Evolutionary conservation across 2,329 filamentous ascomycete species (phyloP), one percentile per base, ranked within the genome.

Genomic region (Fusarium sublunatum): DNA sequence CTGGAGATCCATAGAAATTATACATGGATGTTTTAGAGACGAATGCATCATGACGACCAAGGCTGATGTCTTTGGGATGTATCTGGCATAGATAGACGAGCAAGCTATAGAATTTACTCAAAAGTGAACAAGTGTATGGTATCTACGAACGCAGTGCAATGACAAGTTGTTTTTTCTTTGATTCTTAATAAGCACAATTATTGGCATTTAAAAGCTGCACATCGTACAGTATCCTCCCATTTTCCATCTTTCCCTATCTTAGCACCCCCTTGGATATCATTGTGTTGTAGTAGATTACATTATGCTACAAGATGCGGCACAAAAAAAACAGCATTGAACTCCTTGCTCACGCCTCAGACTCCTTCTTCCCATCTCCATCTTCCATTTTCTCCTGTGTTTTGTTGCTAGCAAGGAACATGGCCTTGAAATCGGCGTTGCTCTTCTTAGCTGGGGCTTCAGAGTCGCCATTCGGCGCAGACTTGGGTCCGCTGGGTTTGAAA

Each of bases 391-490:
- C 46, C 25, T 56, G 50, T 8, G 46, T 51, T 39, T 70, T 54
- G 25, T 55, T 59, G 19, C 69, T 64, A 12, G 67, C 66, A 7
- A 83, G 67, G 49, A 84, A 79, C 70, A 84, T 74, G n/a, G 83
- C 81, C 72, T 83, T 86, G 65, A 86, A 86, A 68, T 86, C 84
- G 3, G 82, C 82, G 72, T 86, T 86, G 67, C 78, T 85, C 76
- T 83, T 86, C 64, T 72, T 73, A 15, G 73, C 66, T 44, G 74
- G 70, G 25, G 73, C 66, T 45, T 75, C 52, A 40, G 51, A 48
- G 4, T 60, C 53, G 24, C 73, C 73, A 41, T 59, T 51, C 12
- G 59, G 57, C 11, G 53, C 41, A 1, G 53, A 22, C 22, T 63
- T 40, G 13, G 67, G 70, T 32, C 73, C 71, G 8, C 45, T 41